Percentiles rank a stretch among this genome's conserved stretches.
Conservation (phyloP, 257 asterid genomes). For the Solanum stenotomum region DNA sequence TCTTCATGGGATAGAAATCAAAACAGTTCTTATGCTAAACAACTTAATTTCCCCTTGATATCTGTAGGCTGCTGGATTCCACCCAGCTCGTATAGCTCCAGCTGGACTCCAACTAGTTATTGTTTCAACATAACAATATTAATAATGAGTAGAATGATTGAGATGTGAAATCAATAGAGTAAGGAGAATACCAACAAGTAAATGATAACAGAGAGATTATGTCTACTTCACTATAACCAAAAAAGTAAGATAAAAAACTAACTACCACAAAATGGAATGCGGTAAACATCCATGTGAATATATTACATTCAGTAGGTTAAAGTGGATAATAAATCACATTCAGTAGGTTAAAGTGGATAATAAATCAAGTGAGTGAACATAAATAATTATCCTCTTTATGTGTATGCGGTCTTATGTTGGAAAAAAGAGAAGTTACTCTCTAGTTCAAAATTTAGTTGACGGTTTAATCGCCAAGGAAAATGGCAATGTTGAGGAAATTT, state of each 20-base stretch:
- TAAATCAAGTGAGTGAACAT: neutral
- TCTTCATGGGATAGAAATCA: neutral
- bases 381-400: neutral
- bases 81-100: constrained; percentile 85
- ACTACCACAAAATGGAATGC: neutral
- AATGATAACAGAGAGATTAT: neutral
- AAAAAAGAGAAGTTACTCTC: neutral
- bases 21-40: neutral
- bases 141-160: neutral
- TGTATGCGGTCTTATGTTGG: neutral
- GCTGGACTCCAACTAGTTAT: constrained; percentile 88
- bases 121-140: neutral
- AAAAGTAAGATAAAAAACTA: neutral
- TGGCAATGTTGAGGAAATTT: neutral
- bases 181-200: neutral
- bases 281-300: neutral
- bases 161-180: neutral
- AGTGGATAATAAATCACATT: neutral
- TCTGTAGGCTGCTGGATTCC: constrained; percentile 73
- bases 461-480: neutral
- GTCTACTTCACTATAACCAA: neutral
- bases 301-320: neutral
- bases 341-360: neutral
- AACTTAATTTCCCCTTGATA: constrained; percentile 53
- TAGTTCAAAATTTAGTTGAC: neutral